Conservation (phyloP, 2,329 filamentous ascomycete genomes). For the Monosporascus sp. region DNA sequence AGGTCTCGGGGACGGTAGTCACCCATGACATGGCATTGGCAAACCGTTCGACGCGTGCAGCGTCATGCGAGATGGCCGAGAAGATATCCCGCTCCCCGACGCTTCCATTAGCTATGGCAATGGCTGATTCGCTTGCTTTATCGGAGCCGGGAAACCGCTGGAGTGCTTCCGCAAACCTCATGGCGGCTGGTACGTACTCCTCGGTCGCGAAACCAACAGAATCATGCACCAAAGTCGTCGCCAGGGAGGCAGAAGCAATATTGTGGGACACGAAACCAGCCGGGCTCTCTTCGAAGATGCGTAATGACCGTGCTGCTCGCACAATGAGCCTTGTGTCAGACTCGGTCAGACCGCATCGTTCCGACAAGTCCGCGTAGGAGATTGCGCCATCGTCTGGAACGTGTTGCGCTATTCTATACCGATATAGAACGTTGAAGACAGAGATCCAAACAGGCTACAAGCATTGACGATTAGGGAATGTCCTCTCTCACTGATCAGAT, state of each 20-base stretch:
- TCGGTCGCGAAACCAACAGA: conserved; percentile 9
- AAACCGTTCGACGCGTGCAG: conserved; percentile 5
- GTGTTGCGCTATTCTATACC: conserved; percentile 9
- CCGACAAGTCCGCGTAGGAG: conserved; percentile 5
- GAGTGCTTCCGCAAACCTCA: conserved; percentile 7
- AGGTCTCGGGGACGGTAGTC: conserved; percentile 11
- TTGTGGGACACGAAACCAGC: conserved; percentile 3
- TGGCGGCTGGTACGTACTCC: conserved; percentile 4
- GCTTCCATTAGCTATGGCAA: conserved; percentile 6
- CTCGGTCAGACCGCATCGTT: conserved; percentile 6
- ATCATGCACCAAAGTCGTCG: conserved; percentile 8
- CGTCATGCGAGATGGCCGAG: conserved; percentile 1
- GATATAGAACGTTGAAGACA: conserved; percentile 8
- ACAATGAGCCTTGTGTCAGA: conserved; percentile 1
- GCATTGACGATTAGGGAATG: too few species aligned
- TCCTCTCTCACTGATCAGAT: neutral
- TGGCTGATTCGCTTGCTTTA: conserved; percentile 4
- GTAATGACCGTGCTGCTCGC: conserved; percentile 6
- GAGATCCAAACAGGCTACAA: conserved; percentile 8
- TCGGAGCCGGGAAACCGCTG: conserved; percentile 2
- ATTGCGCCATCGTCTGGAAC: conserved; percentile 5
- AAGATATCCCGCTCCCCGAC: conserved; percentile 11
- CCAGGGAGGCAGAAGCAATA: conserved; percentile 1
- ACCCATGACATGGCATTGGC: conserved; percentile 12
- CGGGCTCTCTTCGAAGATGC: conserved; percentile 2